Conservation (phyloP, 257 asterid species). For the Lycium ferocissimum region DNA sequence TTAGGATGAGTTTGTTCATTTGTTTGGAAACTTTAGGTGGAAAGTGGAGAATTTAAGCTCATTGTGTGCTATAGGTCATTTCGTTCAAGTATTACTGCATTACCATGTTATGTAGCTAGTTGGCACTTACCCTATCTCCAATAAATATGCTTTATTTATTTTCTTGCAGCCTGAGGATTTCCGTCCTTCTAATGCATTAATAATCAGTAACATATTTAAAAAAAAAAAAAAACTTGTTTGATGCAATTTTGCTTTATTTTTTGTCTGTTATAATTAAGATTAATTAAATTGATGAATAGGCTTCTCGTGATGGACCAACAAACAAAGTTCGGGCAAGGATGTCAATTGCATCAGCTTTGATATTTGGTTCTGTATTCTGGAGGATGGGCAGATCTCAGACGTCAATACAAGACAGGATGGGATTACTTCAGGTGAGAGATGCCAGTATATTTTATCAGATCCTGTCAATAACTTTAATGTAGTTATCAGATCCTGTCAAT, state of each 20-base stretch:
- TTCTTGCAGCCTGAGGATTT: neutral
- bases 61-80: neutral
- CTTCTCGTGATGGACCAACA: slow-evolving; percentile 98
- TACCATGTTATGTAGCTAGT: neutral
- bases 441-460: neutral
- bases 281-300: slow-evolving; percentile 50
- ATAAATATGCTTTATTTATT: slow-evolving; percentile 11
- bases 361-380: slow-evolving; percentile 99
- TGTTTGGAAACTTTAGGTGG: neutral
- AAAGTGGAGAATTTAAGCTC: neutral
- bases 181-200: neutral
- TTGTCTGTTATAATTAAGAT: slow-evolving; percentile 35
- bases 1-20: neutral
- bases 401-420: slow-evolving; percentile 95
- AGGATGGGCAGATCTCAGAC: slow-evolving; percentile 96
- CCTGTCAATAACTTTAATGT: neutral
- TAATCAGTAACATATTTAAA: neutral
- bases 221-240: neutral
- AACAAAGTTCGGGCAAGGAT: slow-evolving; percentile 94
- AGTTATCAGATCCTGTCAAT: too few relatives aligned
- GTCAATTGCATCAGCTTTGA: slow-evolving; percentile 94
- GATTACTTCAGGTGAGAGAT: slow-evolving; percentile 84
- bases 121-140: neutral
- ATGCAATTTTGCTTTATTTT: slow-evolving; percentile 28
- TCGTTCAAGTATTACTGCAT: neutral